These are phyloP conservation scores for Ligustrum vulgare DNA, from an alignment of 257 asterid genomes.

Conservation along the genomic window DNA sequence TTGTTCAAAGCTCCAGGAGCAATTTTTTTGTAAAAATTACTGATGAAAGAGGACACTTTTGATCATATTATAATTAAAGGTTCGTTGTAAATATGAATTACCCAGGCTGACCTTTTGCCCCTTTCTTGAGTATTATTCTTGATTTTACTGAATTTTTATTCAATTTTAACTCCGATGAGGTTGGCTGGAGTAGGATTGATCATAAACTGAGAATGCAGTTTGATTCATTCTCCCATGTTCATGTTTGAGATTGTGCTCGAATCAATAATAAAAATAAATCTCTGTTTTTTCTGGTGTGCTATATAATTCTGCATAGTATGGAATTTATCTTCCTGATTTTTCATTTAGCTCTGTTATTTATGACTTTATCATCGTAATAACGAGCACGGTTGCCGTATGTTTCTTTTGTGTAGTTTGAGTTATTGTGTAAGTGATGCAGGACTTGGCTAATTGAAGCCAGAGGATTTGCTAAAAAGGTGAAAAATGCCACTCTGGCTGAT, in stretches of 20 bases:
- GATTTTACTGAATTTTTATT: neutral
- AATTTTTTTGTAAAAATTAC: neutral
- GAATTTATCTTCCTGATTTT: neutral
- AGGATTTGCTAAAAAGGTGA: constrained; percentile 74
- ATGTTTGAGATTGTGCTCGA: neutral
- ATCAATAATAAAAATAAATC: neutral
- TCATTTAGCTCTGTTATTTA: neutral
- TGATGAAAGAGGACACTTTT: neutral
- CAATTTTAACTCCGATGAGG: too few species aligned
- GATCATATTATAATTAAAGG: neutral
- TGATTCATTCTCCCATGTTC: neutral
- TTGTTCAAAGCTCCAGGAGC: neutral
- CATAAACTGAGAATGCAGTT: neutral
- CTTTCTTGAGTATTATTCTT: neutral
- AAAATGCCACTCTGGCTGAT: constrained; percentile 57
- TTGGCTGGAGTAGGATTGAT: neutral
- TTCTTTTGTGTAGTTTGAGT: neutral
- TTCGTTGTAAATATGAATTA: neutral
- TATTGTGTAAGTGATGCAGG: constrained; percentile 38
- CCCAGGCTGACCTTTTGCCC: neutral
- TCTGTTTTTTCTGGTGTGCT: neutral
- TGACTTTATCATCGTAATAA: neutral
- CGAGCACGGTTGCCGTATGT: neutral
- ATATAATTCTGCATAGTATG: neutral
- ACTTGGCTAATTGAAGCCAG: constrained; percentile 70